Conservation (phyloP, 164 flowering plant species). For the Nelumbo lutea region DNA sequence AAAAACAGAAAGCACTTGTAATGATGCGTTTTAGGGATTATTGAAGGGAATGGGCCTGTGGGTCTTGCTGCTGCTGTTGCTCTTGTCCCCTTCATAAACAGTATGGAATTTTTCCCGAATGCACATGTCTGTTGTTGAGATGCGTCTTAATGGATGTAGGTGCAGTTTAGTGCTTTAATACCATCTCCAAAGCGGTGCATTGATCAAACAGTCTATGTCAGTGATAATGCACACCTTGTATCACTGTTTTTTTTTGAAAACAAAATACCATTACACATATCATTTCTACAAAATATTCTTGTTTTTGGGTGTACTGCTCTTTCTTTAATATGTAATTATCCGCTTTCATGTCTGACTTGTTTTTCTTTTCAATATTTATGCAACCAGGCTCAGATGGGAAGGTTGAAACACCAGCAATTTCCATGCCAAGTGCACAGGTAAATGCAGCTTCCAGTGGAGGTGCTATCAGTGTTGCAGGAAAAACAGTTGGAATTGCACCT, state of each 20-base stretch:
- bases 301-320: neutral
- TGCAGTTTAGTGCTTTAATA: neutral
- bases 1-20: too few relatives aligned
- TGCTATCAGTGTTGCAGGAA: conserved; percentile 16
- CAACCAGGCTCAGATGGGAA: conserved; percentile 38
- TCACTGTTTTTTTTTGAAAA: too few relatives aligned
- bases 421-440: conserved; percentile 22
- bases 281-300: neutral
- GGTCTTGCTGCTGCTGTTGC: too few relatives aligned
- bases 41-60: too few relatives aligned
- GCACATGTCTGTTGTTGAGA: neutral
- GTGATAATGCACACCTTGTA: neutral
- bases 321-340: neutral
- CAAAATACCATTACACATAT: neutral
- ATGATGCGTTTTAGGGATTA: too few relatives aligned
- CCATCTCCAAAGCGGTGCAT: neutral
- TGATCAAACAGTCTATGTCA: neutral
- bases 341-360: neutral
- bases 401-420: conserved; percentile 20
- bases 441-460: conserved; percentile 23
- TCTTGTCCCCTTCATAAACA: too few relatives aligned
- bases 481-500: conserved; percentile 17
- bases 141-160: neutral
- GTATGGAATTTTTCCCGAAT: too few relatives aligned
- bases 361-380: conserved; percentile 1